Percentiles rank a stretch among this genome's conserved stretches.
Conservation (phyloP, 208 protist genomes). For the Crithidia expoeki region DNA sequence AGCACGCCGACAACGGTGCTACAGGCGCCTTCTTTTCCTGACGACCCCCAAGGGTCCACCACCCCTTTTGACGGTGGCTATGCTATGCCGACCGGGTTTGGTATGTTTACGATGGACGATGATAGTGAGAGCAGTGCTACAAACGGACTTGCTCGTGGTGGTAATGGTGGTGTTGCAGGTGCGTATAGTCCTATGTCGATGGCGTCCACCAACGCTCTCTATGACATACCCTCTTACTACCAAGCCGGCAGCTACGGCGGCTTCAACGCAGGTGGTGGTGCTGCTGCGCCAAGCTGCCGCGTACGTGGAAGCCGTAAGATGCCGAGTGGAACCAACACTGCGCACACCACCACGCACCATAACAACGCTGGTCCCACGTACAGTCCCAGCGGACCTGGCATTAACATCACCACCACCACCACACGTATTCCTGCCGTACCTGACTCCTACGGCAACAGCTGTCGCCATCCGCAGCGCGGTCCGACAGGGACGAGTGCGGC, state of each 20-base stretch:
- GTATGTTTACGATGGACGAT: conserved; percentile 15
- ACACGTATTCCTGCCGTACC: too few relatives aligned
- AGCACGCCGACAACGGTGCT: background rate
- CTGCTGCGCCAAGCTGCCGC: background rate
- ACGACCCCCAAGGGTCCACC: background rate
- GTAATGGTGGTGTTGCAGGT: background rate
- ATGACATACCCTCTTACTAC: conserved; percentile 20
- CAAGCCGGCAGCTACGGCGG: conserved; percentile 17
- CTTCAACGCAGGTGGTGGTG: background rate
- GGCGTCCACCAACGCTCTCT: background rate
- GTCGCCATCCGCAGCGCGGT: background rate
- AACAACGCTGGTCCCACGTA: background rate
- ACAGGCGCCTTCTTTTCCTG: background rate
- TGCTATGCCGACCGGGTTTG: background rate
- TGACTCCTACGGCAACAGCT: background rate
- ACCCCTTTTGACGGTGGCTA: conserved; percentile 6
- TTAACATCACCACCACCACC: too few relatives aligned
- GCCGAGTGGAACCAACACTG: background rate
- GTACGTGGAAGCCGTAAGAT: conserved; percentile 3
- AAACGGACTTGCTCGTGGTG: background rate
- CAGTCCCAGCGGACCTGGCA: too few relatives aligned
- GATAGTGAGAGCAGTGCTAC: background rate
- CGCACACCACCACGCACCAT: background rate
- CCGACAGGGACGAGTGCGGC: background rate
- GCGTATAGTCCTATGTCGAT: background rate